These are phyloP conservation scores for Fragaria ananassa DNA, from an alignment of 306 rosid genomes.

Conservation along the genomic window DNA sequence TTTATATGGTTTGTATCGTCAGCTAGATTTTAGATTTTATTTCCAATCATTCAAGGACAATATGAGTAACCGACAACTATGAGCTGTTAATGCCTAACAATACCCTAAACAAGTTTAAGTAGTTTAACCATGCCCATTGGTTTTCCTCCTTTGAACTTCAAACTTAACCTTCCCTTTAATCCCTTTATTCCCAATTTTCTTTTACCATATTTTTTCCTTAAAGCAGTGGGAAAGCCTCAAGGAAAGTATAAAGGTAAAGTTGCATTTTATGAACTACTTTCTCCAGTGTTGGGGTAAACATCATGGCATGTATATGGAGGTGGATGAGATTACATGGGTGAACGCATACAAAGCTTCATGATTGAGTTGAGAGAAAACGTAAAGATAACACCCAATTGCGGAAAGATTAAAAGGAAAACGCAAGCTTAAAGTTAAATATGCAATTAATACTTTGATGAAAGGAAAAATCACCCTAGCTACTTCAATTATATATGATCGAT, in stretches of 20 bases:
- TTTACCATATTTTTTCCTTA: not conserved
- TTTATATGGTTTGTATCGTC: not conserved
- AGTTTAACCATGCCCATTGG: not conserved
- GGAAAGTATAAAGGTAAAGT: conserved; percentile 6
- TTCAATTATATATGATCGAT: not conserved
- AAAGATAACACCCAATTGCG: not conserved
- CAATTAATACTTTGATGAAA: not conserved
- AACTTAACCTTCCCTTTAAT: not conserved
- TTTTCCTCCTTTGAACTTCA: not conserved
- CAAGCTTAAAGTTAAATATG: not conserved
- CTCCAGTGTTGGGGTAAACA: not conserved
- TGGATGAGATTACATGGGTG: not conserved
- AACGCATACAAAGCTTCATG: not conserved
- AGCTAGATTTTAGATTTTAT: not conserved
- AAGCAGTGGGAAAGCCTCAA: not conserved
- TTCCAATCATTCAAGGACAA: not conserved
- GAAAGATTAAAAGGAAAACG: not conserved
- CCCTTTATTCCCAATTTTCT: not conserved
- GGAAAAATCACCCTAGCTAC: not conserved
- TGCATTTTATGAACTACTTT: not conserved
- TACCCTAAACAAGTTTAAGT: not conserved
- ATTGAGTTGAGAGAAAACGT: not conserved
- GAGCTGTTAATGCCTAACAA: not conserved
- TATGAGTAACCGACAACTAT: not conserved
- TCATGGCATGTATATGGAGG: too few relatives aligned